Evolutionary conservation across 139 green algal species (phyloP).

Genomic region (Ulvella scutata): DNA sequence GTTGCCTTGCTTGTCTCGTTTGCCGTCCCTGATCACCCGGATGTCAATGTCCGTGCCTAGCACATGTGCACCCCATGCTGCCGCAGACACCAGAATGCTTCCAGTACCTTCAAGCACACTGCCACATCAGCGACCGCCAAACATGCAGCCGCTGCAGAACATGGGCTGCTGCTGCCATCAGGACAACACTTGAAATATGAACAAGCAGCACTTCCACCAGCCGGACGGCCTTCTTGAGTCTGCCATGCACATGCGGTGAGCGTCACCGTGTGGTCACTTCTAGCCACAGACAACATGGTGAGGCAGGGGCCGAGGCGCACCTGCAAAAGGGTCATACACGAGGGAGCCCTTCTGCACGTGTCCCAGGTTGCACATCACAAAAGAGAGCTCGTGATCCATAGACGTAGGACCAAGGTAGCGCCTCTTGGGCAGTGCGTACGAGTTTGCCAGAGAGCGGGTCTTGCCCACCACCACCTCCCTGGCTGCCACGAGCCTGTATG

Average conservation of each 20-base stretch:
- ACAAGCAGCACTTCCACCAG: too few species aligned
- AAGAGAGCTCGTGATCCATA: slow-evolving; percentile 90
- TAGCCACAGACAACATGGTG: too few species aligned
- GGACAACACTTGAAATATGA: too few species aligned
- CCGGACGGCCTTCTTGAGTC: too few species aligned
- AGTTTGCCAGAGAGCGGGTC: slow-evolving; percentile 6
- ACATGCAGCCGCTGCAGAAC: too few species aligned
- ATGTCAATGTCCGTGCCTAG: slow-evolving; percentile 76
- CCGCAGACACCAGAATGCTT: slow-evolving; percentile 69
- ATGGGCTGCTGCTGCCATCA: too few species aligned
- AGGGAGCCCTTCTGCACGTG: slow-evolving; percentile 30
- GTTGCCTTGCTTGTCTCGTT: slow-evolving; percentile 23
- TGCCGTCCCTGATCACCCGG: slow-evolving; percentile 32
- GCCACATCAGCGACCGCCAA: too few species aligned
- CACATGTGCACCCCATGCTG: slow-evolving; percentile 40
- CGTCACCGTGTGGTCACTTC: too few species aligned
- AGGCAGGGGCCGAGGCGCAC: too few species aligned
- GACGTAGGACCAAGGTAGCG: slow-evolving; percentile 80
- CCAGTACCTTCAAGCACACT: slow-evolving; percentile 88
- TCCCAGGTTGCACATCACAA: slow-evolving; percentile 84
- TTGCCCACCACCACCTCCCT: slow-evolving; percentile 11
- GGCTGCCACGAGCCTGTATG: slow-evolving; percentile 29
- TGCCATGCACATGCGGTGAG: too few species aligned
- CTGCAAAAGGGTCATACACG: slow-evolving; percentile 55
- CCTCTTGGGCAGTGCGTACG: slow-evolving; percentile 48